Conservation (phyloP, 352 stramenopile species). For the Globisporangium nodosum region DNA sequence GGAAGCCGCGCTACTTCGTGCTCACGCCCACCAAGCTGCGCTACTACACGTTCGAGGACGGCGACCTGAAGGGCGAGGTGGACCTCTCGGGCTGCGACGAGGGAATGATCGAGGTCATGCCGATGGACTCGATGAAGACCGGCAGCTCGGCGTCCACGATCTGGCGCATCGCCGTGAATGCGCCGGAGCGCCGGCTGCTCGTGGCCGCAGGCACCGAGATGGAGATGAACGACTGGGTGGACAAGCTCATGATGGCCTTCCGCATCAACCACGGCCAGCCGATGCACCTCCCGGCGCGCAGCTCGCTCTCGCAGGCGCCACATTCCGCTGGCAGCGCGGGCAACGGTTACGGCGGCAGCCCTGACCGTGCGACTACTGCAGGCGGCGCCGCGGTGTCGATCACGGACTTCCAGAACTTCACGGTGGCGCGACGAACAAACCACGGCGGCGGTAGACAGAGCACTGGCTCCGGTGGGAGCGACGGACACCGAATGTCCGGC, state of each 20-base stretch:
- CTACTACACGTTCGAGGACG: conserved; percentile 82
- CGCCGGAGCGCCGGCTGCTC: conserved; percentile 46
- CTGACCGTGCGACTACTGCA: not conserved
- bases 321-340: not conserved
- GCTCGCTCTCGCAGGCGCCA: conserved; percentile 8
- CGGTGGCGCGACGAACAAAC: conserved; percentile 32
- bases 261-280: conserved; percentile 46
- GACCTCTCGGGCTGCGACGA: conserved; percentile 58
- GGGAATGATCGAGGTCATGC: conserved; percentile 73
- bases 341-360: not conserved
- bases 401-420: conserved; percentile 81
- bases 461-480: conserved; percentile 18
- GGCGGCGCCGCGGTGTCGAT: conserved; percentile 19
- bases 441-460: conserved; percentile 40
- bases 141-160: conserved; percentile 66
- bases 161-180: conserved; percentile 74
- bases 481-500: conserved; percentile 30
- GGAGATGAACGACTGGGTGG: conserved; percentile 85
- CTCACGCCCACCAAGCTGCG: conserved; percentile 49
- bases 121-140: conserved; percentile 66
- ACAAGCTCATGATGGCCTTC: conserved; percentile 66
- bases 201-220: conserved; percentile 69
- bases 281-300: conserved; percentile 16
- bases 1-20: conserved; percentile 80
- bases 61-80: conserved; percentile 65